Conservation (phyloP, 2,329 filamentous ascomycete genomes). For the Aspergillus fumigatus region DNA sequence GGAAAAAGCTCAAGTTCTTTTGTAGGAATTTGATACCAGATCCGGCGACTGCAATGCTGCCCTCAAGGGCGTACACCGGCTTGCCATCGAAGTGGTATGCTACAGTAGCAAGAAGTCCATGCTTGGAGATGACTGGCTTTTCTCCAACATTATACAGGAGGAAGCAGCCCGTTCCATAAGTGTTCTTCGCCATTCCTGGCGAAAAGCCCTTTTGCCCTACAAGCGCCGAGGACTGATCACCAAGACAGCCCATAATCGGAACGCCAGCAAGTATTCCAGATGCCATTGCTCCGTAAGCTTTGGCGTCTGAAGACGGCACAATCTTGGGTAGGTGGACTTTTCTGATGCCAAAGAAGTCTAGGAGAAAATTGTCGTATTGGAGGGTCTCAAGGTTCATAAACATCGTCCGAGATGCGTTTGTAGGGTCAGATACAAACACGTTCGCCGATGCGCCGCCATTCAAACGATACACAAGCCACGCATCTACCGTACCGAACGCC, state of each 20-base stretch:
- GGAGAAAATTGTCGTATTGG: slow-evolving; percentile 70
- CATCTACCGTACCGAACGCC: slow-evolving; percentile 81
- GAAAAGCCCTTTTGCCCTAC: slow-evolving; percentile 81
- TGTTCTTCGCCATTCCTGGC: slow-evolving; percentile 82
- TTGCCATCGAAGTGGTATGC: slow-evolving; percentile 73
- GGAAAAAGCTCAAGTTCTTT: slow-evolving; percentile 60
- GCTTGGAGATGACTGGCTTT: slow-evolving; percentile 76
- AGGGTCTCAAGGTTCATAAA: slow-evolving; percentile 81
- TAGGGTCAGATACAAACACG: slow-evolving; percentile 77
- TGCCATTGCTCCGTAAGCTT: slow-evolving; percentile 64
- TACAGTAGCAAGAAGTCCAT: slow-evolving; percentile 77
- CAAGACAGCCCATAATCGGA: slow-evolving; percentile 73
- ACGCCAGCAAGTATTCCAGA: slow-evolving; percentile 62
- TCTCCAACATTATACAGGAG: slow-evolving; percentile 82
- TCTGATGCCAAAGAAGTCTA: slow-evolving; percentile 75
- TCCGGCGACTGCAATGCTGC: slow-evolving; percentile 76
- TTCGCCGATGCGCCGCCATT: slow-evolving; percentile 63
- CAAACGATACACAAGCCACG: slow-evolving; percentile 80
- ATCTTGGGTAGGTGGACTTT: slow-evolving; percentile 75
- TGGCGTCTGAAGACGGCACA: slow-evolving; percentile 69
- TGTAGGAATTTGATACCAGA: slow-evolving; percentile 72
- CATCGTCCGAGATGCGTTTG: slow-evolving; percentile 87
- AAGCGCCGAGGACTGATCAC: slow-evolving; percentile 80
- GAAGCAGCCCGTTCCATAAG: slow-evolving; percentile 86
- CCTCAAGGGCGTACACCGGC: slow-evolving; percentile 76